A percentile compares a stretch with the other conserved stretches of the same genome.
phyloP scores from a whole-genome alignment of 1,139 yeast genomes.

The Blastobotrys serpentis region DNA sequence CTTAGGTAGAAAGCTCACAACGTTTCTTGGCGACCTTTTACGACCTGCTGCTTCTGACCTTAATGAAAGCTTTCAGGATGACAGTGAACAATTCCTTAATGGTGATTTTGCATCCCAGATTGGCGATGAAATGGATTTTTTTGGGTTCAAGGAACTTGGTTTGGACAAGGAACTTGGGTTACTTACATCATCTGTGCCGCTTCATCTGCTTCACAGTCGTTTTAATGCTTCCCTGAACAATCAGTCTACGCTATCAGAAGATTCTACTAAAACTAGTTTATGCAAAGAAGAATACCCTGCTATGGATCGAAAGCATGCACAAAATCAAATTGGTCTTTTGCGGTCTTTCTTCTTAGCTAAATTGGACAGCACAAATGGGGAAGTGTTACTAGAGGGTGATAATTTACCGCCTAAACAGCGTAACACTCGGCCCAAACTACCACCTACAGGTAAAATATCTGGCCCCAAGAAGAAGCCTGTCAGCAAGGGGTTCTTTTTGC shows the following conservation, averaged over 20 bases:
- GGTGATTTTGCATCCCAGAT: conserved; percentile 92
- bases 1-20: conserved; percentile 64
- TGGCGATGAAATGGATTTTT: conserved; percentile 84
- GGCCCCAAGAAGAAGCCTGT: conserved; percentile 55
- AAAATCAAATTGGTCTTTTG: conserved; percentile 56
- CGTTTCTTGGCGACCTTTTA: conserved; percentile 72
- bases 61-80: conserved; percentile 80
- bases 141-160: conserved; percentile 93
- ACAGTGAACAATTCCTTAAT: conserved; percentile 88
- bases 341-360: conserved; percentile 51
- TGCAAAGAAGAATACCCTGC: conserved; percentile 37
- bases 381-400: conserved; percentile 65
- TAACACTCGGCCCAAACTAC: conserved; percentile 77
- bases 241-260: conserved; percentile 10
- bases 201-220: conserved; percentile 81
- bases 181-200: conserved; percentile 80
- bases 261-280: conserved; percentile 8
- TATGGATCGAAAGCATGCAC: conserved; percentile 50
- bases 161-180: conserved; percentile 91
- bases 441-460: conserved; percentile 89
- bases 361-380: conserved; percentile 40
- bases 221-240: conserved; percentile 43
- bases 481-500: conserved; percentile 29
- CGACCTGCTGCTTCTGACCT: conserved; percentile 67
- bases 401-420: conserved; percentile 78